Percentiles rank a stretch among this genome's conserved stretches.
These are phyloP conservation scores for Trichosporon inkin DNA, from an alignment of 1,284 basidiomycete genomes.

Conservation along the genomic window DNA sequence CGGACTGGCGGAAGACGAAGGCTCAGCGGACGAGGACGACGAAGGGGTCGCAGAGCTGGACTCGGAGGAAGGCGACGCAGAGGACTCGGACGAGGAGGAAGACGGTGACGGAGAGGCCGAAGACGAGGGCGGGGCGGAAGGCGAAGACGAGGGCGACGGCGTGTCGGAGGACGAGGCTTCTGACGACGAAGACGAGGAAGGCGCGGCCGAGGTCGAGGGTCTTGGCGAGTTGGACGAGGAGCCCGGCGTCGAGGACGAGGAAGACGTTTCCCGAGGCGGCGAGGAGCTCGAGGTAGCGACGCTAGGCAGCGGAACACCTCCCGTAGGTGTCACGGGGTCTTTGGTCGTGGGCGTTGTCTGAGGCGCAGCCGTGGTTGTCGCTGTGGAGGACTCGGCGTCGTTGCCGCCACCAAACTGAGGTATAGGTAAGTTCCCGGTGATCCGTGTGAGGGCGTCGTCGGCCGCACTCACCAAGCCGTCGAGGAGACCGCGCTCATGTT, in stretches of 20 bases:
- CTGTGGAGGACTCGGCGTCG: not conserved
- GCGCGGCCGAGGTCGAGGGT: conserved; percentile 1
- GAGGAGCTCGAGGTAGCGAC: not conserved
- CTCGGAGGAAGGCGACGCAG: not conserved
- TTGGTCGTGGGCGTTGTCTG: not conserved
- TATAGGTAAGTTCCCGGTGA: not conserved
- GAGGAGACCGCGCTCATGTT: not conserved
- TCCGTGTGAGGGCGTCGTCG: not conserved
- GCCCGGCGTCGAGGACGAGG: not conserved
- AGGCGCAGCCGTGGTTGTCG: not conserved
- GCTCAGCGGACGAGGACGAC: not conserved
- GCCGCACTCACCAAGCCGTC: conserved; percentile 1
- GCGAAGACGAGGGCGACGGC: not conserved
- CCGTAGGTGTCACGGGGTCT: not conserved
- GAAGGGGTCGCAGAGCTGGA: not conserved
- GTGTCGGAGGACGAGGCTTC: not conserved
- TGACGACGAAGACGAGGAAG: conserved; percentile 6
- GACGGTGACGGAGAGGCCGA: not conserved
- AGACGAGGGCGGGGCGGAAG: not conserved
- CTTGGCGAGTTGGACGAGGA: not conserved
- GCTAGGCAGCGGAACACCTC: not conserved
- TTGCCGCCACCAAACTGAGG: not conserved
- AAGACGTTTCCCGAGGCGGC: not conserved
- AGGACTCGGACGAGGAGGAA: not conserved
- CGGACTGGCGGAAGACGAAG: not conserved